Base-by-base conservation (phyloP, 2,329 filamentous ascomycete species). In the Elsinoe fawcettii region DNA sequence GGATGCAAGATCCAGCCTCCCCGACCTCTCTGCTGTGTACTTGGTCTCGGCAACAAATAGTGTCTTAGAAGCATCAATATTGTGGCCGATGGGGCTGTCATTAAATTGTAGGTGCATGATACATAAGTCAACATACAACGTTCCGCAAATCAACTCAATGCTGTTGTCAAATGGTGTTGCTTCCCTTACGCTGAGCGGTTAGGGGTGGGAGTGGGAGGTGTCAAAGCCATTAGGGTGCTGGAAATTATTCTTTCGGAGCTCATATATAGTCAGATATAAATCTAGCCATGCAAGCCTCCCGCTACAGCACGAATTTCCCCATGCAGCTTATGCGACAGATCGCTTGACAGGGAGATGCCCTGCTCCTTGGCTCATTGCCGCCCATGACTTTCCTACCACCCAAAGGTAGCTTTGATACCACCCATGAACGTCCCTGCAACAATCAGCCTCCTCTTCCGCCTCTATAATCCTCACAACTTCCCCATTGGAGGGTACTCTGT, bases 331-430 rank as follows among this genome's bases (percentile, higher is more conserved):
- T n/a, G n/a, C n/a, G n/a, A n/a, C n/a, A n/a, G n/a, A n/a, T n/a
- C n/a, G n/a, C n/a, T n/a, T n/a, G n/a, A n/a, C n/a, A n/a, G n/a
- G n/a, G n/a, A n/a, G n/a, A n/a, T n/a, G n/a, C n/a, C n/a, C n/a
- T n/a, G n/a, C n/a, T n/a, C n/a, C n/a, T n/a, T n/a, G n/a, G n/a
- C n/a, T n/a, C n/a, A n/a, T n/a, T n/a, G n/a, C 41, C 22, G 11
- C 2, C 37, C 41, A 6, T 46, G n/a, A 9, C 5, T 8, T 4
- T 27, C 34, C 20, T 62, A 64, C 43, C 64, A 64, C 6, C 65
- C 66, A 57, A 66, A 65, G 32, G 63, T 61, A 20, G 65, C 63
- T 63, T 69, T 69, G 43, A 66, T 49, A 59, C 66, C 63, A 2
- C 66, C 66, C 34, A 66, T 61, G 30, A 64, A 63, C 44, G 57